These are phyloP conservation scores for Trypethelium eluteriae DNA, from an alignment of 495 filamentous ascomycete genomes.

Conservation along the genomic window DNA sequence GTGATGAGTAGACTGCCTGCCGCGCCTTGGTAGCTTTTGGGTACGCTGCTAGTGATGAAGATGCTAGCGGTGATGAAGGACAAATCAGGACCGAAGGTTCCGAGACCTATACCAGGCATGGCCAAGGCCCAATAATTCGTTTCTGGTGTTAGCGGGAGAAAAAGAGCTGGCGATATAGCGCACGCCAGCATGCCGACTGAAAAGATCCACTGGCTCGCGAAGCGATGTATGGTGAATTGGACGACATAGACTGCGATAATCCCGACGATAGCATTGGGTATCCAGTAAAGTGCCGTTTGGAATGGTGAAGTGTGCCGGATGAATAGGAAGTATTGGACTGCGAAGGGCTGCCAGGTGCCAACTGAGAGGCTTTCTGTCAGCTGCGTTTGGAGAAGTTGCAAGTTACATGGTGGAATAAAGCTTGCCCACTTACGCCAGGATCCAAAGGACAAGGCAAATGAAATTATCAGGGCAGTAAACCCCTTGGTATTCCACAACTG, in stretches of 20 bases:
- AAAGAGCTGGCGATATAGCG: slow-evolving; percentile 18
- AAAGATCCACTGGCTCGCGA: slow-evolving; percentile 46
- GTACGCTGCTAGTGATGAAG: slow-evolving; percentile 24
- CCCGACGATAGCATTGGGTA: slow-evolving; percentile 42
- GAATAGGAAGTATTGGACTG: slow-evolving; percentile 45
- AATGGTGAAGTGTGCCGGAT: slow-evolving; percentile 38
- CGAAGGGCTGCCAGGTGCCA: slow-evolving; percentile 47
- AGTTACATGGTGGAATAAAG: neutral
- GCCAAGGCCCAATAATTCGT: slow-evolving; percentile 23
- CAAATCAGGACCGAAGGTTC: slow-evolving; percentile 23
- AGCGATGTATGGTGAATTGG: slow-evolving; percentile 39
- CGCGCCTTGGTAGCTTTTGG: slow-evolving; percentile 20
- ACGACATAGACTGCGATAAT: slow-evolving; percentile 43
- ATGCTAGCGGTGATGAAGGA: slow-evolving; percentile 24
- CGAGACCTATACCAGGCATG: slow-evolving; percentile 21
- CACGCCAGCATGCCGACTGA: slow-evolving; percentile 28
- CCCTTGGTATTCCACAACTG: slow-evolving; percentile 35
- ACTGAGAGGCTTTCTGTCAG: slow-evolving; percentile 27
- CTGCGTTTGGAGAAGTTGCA: neutral
- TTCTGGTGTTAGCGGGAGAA: slow-evolving; percentile 17
- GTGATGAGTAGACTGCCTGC: slow-evolving; percentile 23
- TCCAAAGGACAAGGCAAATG: slow-evolving; percentile 46
- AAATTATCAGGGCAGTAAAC: slow-evolving; percentile 43
- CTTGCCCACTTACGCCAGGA: neutral
- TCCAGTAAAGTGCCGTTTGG: slow-evolving; percentile 38